These are phyloP conservation scores for Talaromyces pinophilus DNA, from an alignment of 2,329 filamentous ascomycete species.

Conservation along the genomic window DNA sequence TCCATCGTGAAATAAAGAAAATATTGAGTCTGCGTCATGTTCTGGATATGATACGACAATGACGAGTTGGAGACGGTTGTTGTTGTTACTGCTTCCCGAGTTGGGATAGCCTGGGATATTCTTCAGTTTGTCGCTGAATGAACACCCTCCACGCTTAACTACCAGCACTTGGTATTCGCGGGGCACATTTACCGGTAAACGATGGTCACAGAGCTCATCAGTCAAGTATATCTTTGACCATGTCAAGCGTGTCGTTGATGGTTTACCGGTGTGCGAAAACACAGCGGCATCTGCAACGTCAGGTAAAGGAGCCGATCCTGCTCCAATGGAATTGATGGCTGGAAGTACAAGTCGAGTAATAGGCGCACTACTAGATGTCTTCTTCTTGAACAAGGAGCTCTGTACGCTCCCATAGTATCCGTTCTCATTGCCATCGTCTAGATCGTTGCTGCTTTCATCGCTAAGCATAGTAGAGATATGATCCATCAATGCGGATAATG, in stretches of 20 bases:
- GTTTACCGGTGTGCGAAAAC: slow-evolving; percentile 37
- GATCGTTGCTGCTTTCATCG: slow-evolving; percentile 19
- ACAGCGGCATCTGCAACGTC: slow-evolving; percentile 59
- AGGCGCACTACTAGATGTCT: slow-evolving; percentile 19
- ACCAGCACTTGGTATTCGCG: slow-evolving; percentile 73
- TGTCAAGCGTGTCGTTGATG: slow-evolving; percentile 54
- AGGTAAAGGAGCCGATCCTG: slow-evolving; percentile 67
- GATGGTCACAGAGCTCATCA: slow-evolving; percentile 63
- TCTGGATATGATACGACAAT: slow-evolving; percentile 65
- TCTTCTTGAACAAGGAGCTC: slow-evolving; percentile 13
- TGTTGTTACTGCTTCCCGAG: slow-evolving; percentile 53
- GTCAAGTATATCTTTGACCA: slow-evolving; percentile 74
- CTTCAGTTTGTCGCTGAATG: slow-evolving; percentile 76
- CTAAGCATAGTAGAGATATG: slow-evolving; percentile 55
- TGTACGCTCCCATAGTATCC: not conserved
- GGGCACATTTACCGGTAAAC: slow-evolving; percentile 55
- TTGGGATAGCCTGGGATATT: slow-evolving; percentile 76
- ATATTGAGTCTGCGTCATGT: slow-evolving; percentile 47
- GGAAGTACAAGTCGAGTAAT: slow-evolving; percentile 46
- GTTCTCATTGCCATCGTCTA: not conserved
- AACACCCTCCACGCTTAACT: slow-evolving; percentile 78
- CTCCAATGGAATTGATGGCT: slow-evolving; percentile 53
- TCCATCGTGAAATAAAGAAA: slow-evolving; percentile 22
- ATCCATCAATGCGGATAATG: slow-evolving; percentile 51
- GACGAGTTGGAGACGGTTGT: slow-evolving; percentile 68